Evolutionary conservation across 768 basidiomycete species (phyloP).

Genomic region (Leccinum broughii): DNA sequence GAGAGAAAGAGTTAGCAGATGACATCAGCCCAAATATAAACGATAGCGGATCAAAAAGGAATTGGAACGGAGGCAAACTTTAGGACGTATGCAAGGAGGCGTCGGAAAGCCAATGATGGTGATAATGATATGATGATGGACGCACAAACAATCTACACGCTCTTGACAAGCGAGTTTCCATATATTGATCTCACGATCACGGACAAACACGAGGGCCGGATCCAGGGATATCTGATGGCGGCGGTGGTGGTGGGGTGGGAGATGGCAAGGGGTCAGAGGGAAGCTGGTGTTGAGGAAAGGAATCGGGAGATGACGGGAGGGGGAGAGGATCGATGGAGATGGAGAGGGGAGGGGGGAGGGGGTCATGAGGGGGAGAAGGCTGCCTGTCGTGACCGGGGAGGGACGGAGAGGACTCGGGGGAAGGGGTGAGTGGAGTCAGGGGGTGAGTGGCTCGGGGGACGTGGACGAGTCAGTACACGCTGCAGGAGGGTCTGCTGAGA

Average conservation of each 20-base stretch:
- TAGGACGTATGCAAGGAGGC: conserved; percentile 3
- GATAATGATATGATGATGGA: conserved; percentile 3
- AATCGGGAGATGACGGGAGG: neutral
- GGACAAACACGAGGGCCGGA: conserved; percentile 26
- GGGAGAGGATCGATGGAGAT: conserved; percentile 4
- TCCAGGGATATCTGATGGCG: conserved; percentile 15
- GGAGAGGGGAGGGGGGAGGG: conserved; percentile 5
- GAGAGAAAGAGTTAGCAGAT: conserved; percentile 9
- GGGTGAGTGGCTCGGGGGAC: conserved; percentile 16
- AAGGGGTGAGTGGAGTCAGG: conserved; percentile 24
- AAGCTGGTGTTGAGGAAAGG: neutral
- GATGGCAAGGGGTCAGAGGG: conserved; percentile 7
- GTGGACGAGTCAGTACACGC: neutral
- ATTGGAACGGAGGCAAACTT: neutral
- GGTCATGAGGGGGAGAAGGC: conserved; percentile 7
- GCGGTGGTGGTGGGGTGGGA: neutral
- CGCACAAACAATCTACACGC: conserved; percentile 35
- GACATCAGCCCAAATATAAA: conserved; percentile 8
- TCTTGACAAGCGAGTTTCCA: conserved; percentile 38
- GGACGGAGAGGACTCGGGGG: conserved; percentile 23
- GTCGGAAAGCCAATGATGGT: conserved; percentile 3
- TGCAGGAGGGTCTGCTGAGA: conserved; percentile 1
- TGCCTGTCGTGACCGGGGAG: conserved; percentile 31
- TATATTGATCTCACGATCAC: conserved; percentile 37
- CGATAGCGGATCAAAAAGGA: conserved; percentile 9